phyloP scores from a whole-genome alignment of 2,329 filamentous ascomycete species.

The Ascochyta rabiei region DNA sequence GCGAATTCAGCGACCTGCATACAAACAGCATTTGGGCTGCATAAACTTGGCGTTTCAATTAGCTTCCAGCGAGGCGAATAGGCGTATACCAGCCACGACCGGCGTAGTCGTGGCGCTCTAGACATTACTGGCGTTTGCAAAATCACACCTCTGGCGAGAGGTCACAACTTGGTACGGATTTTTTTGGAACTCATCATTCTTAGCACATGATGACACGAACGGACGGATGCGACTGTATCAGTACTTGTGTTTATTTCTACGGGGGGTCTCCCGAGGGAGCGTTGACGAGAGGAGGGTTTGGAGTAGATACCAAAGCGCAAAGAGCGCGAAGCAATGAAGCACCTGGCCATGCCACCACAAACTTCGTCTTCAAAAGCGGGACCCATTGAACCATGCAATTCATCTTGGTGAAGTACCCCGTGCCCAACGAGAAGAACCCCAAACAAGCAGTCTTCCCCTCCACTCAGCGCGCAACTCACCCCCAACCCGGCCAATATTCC shows the following conservation, averaged over 20 bases:
- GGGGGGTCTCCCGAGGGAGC: slow-evolving; percentile 9
- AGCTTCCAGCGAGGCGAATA: slow-evolving; percentile 41
- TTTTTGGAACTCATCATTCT: slow-evolving; percentile 29
- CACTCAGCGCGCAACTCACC: too few relatives aligned
- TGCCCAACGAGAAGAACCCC: too few relatives aligned
- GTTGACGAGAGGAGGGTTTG: slow-evolving; percentile 13
- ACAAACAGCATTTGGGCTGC: slow-evolving; percentile 43
- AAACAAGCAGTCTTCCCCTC: too few relatives aligned
- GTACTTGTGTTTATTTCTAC: slow-evolving; percentile 19
- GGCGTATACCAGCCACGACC: slow-evolving; percentile 35
- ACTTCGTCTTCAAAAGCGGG: background rate
- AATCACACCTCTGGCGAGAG: slow-evolving; percentile 22
- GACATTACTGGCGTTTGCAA: slow-evolving; percentile 36
- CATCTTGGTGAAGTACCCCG: background rate
- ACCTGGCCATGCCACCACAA: slow-evolving; percentile 17
- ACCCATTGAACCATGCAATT: background rate
- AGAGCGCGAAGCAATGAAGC: slow-evolving; percentile 25
- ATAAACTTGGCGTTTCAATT: slow-evolving; percentile 41
- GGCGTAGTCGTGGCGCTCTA: slow-evolving; percentile 36
- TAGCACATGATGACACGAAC: slow-evolving; percentile 24
- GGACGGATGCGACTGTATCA: slow-evolving; percentile 25
- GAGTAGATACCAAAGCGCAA: slow-evolving; percentile 30
- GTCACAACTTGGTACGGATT: slow-evolving; percentile 26
- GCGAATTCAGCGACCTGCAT: slow-evolving; percentile 43
- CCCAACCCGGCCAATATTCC: too few relatives aligned